Base-by-base conservation (phyloP, 2,329 filamentous ascomycete genomes). In the Penicillium sp. region DNA sequence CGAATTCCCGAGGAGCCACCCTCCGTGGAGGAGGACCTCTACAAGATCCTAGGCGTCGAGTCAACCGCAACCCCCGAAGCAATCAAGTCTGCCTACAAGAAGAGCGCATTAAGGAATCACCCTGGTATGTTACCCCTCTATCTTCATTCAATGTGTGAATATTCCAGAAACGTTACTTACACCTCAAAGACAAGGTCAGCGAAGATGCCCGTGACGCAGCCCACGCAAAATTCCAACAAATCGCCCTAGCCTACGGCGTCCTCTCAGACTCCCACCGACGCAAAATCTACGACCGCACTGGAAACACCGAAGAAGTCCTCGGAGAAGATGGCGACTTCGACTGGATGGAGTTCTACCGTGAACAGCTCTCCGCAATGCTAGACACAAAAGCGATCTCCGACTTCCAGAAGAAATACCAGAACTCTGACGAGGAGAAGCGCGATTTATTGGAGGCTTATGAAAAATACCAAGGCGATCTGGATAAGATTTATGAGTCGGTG, bases 191-290 rank as follows among this genome's bases (percentile, higher is more conserved):
- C 83, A 96, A 96, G 79, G 91, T 87, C 4, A 65, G 85, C 16
- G 80, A 84, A 1, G 82, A 86, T 23, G 78, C 88, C 52, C 92
- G 91, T 69, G 83, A 87, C 26, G 78, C 83, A 43, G 93, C 95
- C 2, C 88, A 96, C 67, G 81, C 83, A 59, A 88, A 85, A 53
- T 99, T 99, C 74, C 95, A 99, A 76, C 83, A 89, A 66, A 87
- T 99, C 66, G 93, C 93, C 25, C 93, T 97, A 69, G 93, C 95
- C 52, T 96, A 98, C 71, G 93, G 92, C 33, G 85, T 99, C 50
- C 89, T 99, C 35, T 96, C 91, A 31, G 91, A 97, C 66, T 82
- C 89, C 23, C 81, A 83, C 21, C 87, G 95, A 53, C 90, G 95
- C 65, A 87, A 87, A 66, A 90, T 91, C 58, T 99, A 96, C 79